Evolutionary conservation across 148 eudicot species (phyloP), one percentile per base, ranked within the genome.

Genomic region (Rhododendron simsii): DNA sequence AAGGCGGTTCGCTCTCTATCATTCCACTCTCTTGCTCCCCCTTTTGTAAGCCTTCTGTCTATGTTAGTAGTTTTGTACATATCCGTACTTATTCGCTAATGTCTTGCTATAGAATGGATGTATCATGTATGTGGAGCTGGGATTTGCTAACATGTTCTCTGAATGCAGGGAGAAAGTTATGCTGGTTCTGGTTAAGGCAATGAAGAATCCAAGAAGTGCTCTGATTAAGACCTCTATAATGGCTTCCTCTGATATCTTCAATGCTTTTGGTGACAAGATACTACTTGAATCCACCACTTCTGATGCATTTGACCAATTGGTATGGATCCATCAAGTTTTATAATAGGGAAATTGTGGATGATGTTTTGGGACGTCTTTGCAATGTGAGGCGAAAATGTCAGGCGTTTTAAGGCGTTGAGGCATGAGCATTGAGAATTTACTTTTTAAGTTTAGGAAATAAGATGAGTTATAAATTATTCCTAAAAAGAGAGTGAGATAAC

Each of bases 201-300:
- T 95, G 92, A 95, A 97, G 92, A 97, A 95, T 59, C 99, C 99
- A 26, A 94, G 99, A 91, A 97, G 99, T 94, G 98, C 99, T 74
- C 84, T 97, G 86, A 90, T 92, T 89, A 97, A 97, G 91, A 97
- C 98, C 28, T 89, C 99, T 7, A 94, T 97, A 86, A 97, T 97
- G 99, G 95, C 99, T 89, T 89, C 98, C 61, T 85, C 93, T 48
- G 99, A 97, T 92, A 59, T 95, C 82, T 95, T 94, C 83, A 88
- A 84, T 69, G 93, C 91, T 59, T 95, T 88, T 82, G 91, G 95
- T 61, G 96, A 93, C 89, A 91, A 91, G 86, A 74, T 97, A 44
- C 82, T 97, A 23, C 79, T 94, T 65, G 94, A 94, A 47, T 81
- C 90, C 39, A 74, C 85, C 76, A 80, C 85, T 37, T 88, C 95